These are phyloP conservation scores for Neopestalotiopsis sp. DNA, from an alignment of 2,329 filamentous ascomycete genomes.

Conservation along the genomic window DNA sequence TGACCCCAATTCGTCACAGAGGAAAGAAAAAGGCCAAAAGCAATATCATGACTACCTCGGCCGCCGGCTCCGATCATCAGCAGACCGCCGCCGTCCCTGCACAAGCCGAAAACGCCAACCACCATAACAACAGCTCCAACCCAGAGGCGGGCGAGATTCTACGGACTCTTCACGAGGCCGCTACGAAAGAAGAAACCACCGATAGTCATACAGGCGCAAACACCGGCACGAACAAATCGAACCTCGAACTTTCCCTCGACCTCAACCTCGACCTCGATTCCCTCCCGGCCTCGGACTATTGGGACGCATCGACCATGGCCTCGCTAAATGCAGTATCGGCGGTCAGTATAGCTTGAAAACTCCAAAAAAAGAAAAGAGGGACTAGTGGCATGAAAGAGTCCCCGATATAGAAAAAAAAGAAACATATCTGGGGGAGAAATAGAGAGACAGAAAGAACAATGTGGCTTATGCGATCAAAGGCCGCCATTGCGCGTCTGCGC, in stretches of 20 bases:
- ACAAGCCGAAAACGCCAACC: not conserved
- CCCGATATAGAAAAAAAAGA: not conserved
- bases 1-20: not conserved
- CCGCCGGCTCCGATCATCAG: not conserved
- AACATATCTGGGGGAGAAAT: not conserved
- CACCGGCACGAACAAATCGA: not conserved
- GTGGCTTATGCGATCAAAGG: constrained; percentile 48
- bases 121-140: not conserved
- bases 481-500: constrained; percentile 64
- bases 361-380: not conserved
- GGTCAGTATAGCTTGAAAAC: constrained; percentile 47
- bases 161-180: constrained; percentile 1
- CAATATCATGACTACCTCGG: constrained; percentile 10
- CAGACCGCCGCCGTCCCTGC: not conserved
- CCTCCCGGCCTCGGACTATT: constrained; percentile 53
- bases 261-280: constrained; percentile 16
- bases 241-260: constrained; percentile 18
- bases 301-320: constrained; percentile 63
- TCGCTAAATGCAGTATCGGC: constrained; percentile 59
- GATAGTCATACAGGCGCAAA: not conserved
- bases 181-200: not conserved
- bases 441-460: constrained; percentile 14
- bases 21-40: not conserved
- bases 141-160: constrained; percentile 10
- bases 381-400: too few relatives aligned